Conservation (phyloP, 352 stramenopile species). For the Peronospora farinosa region DNA sequence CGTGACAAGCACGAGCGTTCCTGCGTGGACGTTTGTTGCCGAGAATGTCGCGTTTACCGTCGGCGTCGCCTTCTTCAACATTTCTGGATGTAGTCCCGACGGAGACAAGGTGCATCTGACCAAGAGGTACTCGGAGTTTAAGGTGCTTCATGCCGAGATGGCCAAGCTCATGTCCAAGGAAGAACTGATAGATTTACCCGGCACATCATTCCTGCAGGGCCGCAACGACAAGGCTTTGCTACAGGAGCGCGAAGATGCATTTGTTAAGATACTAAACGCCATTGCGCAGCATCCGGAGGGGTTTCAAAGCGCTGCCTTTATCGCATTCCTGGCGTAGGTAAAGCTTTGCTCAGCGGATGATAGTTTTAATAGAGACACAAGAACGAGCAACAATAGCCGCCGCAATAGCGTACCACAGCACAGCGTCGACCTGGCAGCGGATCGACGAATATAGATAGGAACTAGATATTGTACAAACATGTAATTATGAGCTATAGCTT, state of each 20-base stretch:
- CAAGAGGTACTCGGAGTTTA: slow-evolving; percentile 80
- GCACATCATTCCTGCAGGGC: slow-evolving; percentile 41
- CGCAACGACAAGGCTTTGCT: slow-evolving; percentile 49
- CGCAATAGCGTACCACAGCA: slow-evolving; percentile 1
- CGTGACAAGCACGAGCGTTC: slow-evolving; percentile 6
- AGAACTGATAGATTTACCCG: slow-evolving; percentile 48
- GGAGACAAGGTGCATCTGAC: slow-evolving; percentile 37
- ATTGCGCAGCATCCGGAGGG: slow-evolving; percentile 46
- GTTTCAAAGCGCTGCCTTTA: slow-evolving; percentile 35
- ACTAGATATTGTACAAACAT: slow-evolving; percentile 22
- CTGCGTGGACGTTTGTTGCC: slow-evolving; percentile 26
- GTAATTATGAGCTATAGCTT: slow-evolving; percentile 3
- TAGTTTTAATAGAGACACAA: slow-evolving; percentile 15
- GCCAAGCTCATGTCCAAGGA: slow-evolving; percentile 47
- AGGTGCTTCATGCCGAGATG: slow-evolving; percentile 50
- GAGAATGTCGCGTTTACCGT: slow-evolving; percentile 38
- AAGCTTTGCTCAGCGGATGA: slow-evolving; percentile 6
- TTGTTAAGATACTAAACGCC: slow-evolving; percentile 63
- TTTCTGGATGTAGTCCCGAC: slow-evolving; percentile 31
- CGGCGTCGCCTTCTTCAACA: slow-evolving; percentile 46
- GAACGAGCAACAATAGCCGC: neutral
- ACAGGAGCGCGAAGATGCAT: slow-evolving; percentile 45
- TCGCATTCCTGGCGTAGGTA: slow-evolving; percentile 40
- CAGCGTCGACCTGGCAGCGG: neutral
- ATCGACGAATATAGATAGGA: slow-evolving; percentile 21